phyloP scores from a whole-genome alignment of 805 yeast genomes.

The Ogataea populi-albae region DNA sequence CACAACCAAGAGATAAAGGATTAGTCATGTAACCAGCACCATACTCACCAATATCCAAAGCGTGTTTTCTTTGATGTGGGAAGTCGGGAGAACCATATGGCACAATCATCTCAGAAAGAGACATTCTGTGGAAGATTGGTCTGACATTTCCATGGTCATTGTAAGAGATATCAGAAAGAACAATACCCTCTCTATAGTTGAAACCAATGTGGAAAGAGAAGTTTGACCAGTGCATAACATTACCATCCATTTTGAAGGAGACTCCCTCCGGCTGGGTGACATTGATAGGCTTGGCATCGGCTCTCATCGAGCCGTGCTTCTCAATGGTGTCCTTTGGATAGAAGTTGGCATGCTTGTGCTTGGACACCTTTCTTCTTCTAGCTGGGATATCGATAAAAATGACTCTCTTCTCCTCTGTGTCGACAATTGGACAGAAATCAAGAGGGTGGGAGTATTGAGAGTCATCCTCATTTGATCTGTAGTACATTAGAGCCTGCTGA shows the following conservation, averaged over 20 bases:
- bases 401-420: conserved; percentile 65
- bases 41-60: conserved; percentile 82
- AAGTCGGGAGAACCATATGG: conserved; percentile 78
- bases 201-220: conserved; percentile 77
- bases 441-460: conserved; percentile 66
- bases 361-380: conserved; percentile 68
- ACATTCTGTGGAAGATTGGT: conserved; percentile 75
- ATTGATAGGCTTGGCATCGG: conserved; percentile 61
- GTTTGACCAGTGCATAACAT: conserved; percentile 74
- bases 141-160: conserved; percentile 73
- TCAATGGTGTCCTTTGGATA: conserved; percentile 62
- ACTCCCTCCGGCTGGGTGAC: conserved; percentile 82
- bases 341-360: conserved; percentile 66
- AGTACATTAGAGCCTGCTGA: conserved; percentile 79
- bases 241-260: conserved; percentile 67
- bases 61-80: conserved; percentile 84
- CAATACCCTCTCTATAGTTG: conserved; percentile 84
- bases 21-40: conserved; percentile 87
- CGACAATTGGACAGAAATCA: conserved; percentile 81
- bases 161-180: conserved; percentile 67
- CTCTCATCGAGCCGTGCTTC: conserved; percentile 62
- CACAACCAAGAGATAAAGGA: conserved; percentile 75
- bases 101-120: conserved; percentile 79
- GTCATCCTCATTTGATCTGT: conserved; percentile 72
- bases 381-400: conserved; percentile 73